Conservation (phyloP, 768 basidiomycete genomes). For the Pholiota microspora region DNA sequence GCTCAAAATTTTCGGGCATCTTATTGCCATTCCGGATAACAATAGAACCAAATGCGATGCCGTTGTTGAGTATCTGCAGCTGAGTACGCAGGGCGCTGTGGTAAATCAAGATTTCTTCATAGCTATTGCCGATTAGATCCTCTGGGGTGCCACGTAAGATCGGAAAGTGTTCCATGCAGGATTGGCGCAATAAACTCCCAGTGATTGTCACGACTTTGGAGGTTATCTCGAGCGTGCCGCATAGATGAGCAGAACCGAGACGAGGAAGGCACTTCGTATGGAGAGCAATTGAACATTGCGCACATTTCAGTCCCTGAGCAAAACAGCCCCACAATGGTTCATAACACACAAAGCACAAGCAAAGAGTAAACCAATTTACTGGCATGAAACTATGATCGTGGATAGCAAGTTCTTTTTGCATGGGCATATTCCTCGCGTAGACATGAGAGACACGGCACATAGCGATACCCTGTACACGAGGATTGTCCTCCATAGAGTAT, state of each 20-base stretch:
- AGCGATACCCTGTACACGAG: constrained; percentile 52
- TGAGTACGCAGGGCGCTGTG: constrained; percentile 65
- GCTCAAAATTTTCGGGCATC: constrained; percentile 48
- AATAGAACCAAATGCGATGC: constrained; percentile 63
- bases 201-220: constrained; percentile 50
- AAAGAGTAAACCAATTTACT: constrained; percentile 71
- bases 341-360: constrained; percentile 66
- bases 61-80: constrained; percentile 63
- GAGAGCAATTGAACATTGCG: constrained; percentile 55
- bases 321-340: constrained; percentile 73
- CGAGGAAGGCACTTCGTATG: constrained; percentile 50
- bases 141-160: constrained; percentile 42
- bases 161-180: constrained; percentile 53
- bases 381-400: constrained; percentile 51
- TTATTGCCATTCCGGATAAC: constrained; percentile 41
- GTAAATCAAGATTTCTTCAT: constrained; percentile 70
- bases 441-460: constrained; percentile 60
- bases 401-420: constrained; percentile 17
- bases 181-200: constrained; percentile 50
- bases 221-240: constrained; percentile 36
- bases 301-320: constrained; percentile 64
- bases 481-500: constrained; percentile 46
- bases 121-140: constrained; percentile 45
- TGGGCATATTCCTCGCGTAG: constrained; percentile 27
- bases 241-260: constrained; percentile 28